Evolutionary conservation across 1,284 basidiomycete genomes (phyloP).

Genomic region (Heterobasidion occidentale): DNA sequence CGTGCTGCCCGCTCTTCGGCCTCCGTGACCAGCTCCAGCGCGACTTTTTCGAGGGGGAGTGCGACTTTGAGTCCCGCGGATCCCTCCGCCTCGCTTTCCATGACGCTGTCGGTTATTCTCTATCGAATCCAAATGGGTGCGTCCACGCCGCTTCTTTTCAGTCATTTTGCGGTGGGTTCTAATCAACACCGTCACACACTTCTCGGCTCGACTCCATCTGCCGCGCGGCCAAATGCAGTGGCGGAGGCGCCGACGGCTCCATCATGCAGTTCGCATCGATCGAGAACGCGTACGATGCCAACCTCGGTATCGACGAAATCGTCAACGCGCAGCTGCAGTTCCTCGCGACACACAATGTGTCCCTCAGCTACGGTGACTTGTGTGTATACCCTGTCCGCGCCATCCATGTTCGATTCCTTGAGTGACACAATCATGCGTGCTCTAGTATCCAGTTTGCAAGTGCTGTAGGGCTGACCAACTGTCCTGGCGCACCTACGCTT

Average conservation of each 20-base stretch:
- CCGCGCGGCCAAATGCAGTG: slow-evolving; percentile 5
- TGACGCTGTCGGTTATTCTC: slow-evolving; percentile 34
- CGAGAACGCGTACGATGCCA: slow-evolving; percentile 18
- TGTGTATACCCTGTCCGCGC: slow-evolving; percentile 6
- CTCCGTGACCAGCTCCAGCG: slow-evolving; percentile 29
- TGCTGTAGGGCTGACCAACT: slow-evolving; percentile 18
- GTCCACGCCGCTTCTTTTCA: not conserved
- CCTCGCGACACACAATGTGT: slow-evolving; percentile 14
- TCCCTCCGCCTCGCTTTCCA: slow-evolving; percentile 36
- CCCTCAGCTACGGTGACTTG: slow-evolving; percentile 16
- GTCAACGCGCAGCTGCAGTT: slow-evolving; percentile 14
- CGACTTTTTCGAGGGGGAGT: slow-evolving; percentile 32
- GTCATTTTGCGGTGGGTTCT: not conserved
- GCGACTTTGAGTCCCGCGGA: slow-evolving; percentile 35
- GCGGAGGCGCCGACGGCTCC: slow-evolving; percentile 23
- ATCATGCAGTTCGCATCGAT: slow-evolving; percentile 15
- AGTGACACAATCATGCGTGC: not conserved
- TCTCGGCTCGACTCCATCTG: not conserved
- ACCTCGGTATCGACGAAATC: slow-evolving; percentile 18
- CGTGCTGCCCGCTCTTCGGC: slow-evolving; percentile 31
- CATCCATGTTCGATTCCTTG: not conserved
- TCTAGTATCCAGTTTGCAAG: slow-evolving; percentile 20
- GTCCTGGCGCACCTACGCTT: slow-evolving; percentile 18
- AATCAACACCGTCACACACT: not conserved
- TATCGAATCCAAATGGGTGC: slow-evolving; percentile 1